Evolutionary conservation across 306 rosid genomes (phyloP).

Genomic region (Calophaca sinica): DNA sequence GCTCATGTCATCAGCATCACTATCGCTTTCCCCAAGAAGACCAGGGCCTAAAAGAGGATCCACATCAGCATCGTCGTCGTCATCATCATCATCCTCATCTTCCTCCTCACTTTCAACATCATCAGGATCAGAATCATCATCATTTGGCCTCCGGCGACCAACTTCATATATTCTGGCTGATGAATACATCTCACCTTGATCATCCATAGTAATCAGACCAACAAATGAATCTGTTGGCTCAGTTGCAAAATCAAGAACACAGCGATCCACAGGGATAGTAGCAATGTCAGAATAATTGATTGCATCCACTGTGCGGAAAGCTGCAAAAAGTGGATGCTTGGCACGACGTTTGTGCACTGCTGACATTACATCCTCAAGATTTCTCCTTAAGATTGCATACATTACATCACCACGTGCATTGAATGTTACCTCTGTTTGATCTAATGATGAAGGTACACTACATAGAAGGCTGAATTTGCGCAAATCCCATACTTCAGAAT

Average conservation of each 20-base stretch:
- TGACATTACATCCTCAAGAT: slow-evolving; percentile 94
- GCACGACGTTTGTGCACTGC: slow-evolving; percentile 83
- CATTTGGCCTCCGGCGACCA: slow-evolving; percentile 92
- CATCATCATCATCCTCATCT: slow-evolving; percentile 77
- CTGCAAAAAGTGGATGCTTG: slow-evolving; percentile 86
- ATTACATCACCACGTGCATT: slow-evolving; percentile 96
- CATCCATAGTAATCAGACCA: slow-evolving; percentile 94
- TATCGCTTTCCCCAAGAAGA: slow-evolving; percentile 77
- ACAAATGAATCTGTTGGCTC: slow-evolving; percentile 94
- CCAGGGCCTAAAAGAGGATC: slow-evolving; percentile 80
- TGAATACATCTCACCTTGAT: slow-evolving; percentile 92
- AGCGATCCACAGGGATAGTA: slow-evolving; percentile 86
- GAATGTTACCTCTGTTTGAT: slow-evolving; percentile 88
- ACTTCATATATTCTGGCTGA: slow-evolving; percentile 89
- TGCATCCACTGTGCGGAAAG: slow-evolving; percentile 97
- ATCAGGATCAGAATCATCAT: slow-evolving; percentile 98
- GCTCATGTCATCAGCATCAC: slow-evolving; percentile 80
- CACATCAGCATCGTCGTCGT: slow-evolving; percentile 39
- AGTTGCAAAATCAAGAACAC: slow-evolving; percentile 96
- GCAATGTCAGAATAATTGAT: slow-evolving; percentile 94
- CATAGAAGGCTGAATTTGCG: slow-evolving; percentile 88
- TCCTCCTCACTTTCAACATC: slow-evolving; percentile 96
- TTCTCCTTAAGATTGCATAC: slow-evolving; percentile 90
- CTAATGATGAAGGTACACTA: slow-evolving; percentile 84
- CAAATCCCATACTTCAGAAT: slow-evolving; percentile 99